These are phyloP conservation scores for Lactarius pseudohatsudake DNA, from an alignment of 768 basidiomycete genomes.

Conservation along the genomic window DNA sequence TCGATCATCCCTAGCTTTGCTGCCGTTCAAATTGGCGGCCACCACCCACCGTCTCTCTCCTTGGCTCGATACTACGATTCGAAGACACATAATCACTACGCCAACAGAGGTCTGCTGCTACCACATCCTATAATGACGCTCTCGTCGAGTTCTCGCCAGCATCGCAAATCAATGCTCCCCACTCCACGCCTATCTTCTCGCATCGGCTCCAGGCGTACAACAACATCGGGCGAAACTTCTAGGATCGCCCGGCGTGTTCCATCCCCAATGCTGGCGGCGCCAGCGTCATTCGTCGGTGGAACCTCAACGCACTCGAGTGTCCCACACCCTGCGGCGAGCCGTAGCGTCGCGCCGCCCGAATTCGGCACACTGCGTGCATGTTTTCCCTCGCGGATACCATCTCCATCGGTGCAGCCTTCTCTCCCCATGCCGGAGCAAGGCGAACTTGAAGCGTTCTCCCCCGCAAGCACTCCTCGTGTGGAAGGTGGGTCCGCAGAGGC, in stretches of 20 bases:
- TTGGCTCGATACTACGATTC: not conserved
- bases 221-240: conserved; percentile 2
- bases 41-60: not conserved
- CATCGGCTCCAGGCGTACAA: not conserved
- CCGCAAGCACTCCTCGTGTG: not conserved
- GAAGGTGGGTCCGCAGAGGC: not conserved
- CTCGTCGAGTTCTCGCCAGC: conserved; percentile 13
- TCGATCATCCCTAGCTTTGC: not conserved
- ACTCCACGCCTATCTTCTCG: conserved; percentile 17
- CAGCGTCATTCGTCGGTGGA: not conserved
- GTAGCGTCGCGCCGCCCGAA: not conserved
- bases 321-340: not conserved
- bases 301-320: not conserved
- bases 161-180: conserved; percentile 25
- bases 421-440: not conserved
- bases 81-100: not conserved
- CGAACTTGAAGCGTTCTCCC: not conserved
- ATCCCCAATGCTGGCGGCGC: conserved; percentile 7
- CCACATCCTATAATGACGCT: conserved; percentile 15
- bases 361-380: not conserved
- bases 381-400: conserved; percentile 16
- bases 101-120: not conserved
- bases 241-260: conserved; percentile 17
- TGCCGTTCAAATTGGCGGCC: not conserved
- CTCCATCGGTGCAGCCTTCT: not conserved